Conservation (phyloP, 108 stramenopile species). For the Fragilaria crotonensis region DNA sequence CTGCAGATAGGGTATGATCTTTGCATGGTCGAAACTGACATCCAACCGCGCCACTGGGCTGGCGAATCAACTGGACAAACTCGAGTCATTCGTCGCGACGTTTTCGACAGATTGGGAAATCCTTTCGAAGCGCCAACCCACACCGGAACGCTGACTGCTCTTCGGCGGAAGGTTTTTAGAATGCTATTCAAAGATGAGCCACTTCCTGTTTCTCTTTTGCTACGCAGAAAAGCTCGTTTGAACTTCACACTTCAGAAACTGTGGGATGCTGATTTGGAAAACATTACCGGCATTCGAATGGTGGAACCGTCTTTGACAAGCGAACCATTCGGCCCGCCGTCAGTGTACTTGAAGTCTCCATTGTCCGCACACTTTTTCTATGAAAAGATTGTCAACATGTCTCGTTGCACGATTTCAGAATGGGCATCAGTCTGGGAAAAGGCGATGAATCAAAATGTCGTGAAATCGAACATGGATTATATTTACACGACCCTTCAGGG, state of each 20-base stretch:
- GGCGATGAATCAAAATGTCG: neutral
- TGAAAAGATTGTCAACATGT: neutral
- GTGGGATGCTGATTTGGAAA: neutral
- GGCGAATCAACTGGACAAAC: neutral
- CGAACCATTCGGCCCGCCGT: neutral
- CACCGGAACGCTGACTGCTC: neutral
- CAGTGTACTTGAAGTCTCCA: neutral
- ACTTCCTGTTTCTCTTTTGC: no score
- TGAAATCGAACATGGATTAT: neutral
- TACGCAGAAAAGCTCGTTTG: neutral
- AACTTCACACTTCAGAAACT: neutral
- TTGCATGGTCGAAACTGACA: neutral
- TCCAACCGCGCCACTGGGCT: neutral
- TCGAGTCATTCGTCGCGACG: neutral
- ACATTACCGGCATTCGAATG: neutral
- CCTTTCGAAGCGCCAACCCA: neutral
- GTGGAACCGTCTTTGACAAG: neutral
- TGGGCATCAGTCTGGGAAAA: neutral
- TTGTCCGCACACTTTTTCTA: neutral
- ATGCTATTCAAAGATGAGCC: neutral
- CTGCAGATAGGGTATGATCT: neutral
- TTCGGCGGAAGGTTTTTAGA: neutral
- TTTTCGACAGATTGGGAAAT: neutral
- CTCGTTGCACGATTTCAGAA: neutral
- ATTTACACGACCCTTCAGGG: neutral